Percentiles rank a stretch among this genome's conserved stretches.
Conservation (phyloP, 345 rosid genomes). For the Ceriops decandra region DNA sequence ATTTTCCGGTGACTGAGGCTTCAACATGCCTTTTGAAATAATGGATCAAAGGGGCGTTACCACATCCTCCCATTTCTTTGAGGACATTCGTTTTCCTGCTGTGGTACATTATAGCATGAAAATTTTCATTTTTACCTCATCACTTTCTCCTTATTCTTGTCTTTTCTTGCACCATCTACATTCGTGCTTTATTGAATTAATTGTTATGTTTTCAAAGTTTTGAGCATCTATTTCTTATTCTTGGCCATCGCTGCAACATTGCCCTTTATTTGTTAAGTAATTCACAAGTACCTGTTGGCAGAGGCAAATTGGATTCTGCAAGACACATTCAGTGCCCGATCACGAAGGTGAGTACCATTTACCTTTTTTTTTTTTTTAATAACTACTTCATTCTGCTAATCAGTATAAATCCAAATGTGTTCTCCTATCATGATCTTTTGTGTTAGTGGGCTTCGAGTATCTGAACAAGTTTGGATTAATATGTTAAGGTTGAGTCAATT, state of each 20-base stretch:
- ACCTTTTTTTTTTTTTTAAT: background rate
- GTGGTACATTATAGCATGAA: conserved; percentile 37
- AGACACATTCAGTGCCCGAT: conserved; percentile 44
- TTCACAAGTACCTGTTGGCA: conserved; percentile 33
- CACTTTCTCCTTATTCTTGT: too few species aligned
- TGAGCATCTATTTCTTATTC: background rate
- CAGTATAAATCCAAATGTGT: too few species aligned
- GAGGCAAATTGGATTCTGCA: conserved; percentile 69
- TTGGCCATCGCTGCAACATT: too few species aligned
- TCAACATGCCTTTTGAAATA: conserved; percentile 57
- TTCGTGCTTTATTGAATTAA: too few species aligned
- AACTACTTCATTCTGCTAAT: conserved; percentile 12
- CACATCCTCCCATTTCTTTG: conserved; percentile 44
- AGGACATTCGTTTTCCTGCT: conserved; percentile 37
- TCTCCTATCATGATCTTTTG: background rate
- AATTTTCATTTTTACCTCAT: too few species aligned
- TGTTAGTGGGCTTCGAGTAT: conserved; percentile 9
- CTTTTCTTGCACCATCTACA: too few species aligned
- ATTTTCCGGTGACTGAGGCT: conserved; percentile 19
- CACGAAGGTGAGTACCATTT: conserved; percentile 47
- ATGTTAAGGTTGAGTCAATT: background rate
- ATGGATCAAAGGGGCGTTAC: conserved; percentile 56
- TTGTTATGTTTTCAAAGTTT: background rate
- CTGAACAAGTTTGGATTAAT: background rate
- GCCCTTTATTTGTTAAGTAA: conserved; percentile 9